phyloP scores from a whole-genome alignment of 2,329 filamentous ascomycete species.

The Gnomoniopsis sp. region DNA sequence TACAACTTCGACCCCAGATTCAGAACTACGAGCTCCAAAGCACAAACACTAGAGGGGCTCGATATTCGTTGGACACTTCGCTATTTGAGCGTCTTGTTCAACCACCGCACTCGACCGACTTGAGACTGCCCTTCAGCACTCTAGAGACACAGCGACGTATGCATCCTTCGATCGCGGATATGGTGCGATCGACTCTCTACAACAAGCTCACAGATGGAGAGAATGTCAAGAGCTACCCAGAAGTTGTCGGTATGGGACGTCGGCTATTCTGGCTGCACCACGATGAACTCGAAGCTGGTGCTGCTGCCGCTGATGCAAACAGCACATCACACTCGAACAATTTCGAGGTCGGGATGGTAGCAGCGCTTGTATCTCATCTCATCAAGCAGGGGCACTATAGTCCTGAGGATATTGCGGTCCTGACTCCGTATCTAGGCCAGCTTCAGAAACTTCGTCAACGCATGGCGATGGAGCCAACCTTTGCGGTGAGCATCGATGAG shows the following conservation, averaged over 20 bases:
- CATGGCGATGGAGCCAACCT: slow-evolving; percentile 37
- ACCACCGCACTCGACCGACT: slow-evolving; percentile 4
- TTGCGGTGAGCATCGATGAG: slow-evolving; percentile 63
- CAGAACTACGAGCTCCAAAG: slow-evolving; percentile 52
- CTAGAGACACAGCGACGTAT: slow-evolving; percentile 55
- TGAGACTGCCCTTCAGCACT: slow-evolving; percentile 11
- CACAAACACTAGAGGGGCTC: slow-evolving; percentile 41
- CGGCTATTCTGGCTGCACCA: slow-evolving; percentile 64
- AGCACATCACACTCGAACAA: slow-evolving; percentile 50
- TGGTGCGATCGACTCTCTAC: slow-evolving; percentile 58
- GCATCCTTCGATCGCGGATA: slow-evolving; percentile 57
- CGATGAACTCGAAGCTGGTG: slow-evolving; percentile 38
- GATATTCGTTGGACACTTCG: slow-evolving; percentile 55
- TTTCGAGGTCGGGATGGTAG: slow-evolving; percentile 63
- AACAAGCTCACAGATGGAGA: slow-evolving; percentile 49
- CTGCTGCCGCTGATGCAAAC: slow-evolving; percentile 27
- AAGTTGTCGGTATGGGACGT: slow-evolving; percentile 50
- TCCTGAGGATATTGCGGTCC: slow-evolving; percentile 61
- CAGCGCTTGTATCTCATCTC: slow-evolving; percentile 61
- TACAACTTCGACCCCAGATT: slow-evolving; percentile 58
- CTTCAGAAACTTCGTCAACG: slow-evolving; percentile 45
- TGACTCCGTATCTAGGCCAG: slow-evolving; percentile 65
- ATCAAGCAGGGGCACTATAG: slow-evolving; percentile 61
- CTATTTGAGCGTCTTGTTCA: slow-evolving; percentile 57
- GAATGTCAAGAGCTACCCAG: slow-evolving; percentile 34